Conservation (phyloP, 768 basidiomycete species). For the Saitozyma sp. region DNA sequence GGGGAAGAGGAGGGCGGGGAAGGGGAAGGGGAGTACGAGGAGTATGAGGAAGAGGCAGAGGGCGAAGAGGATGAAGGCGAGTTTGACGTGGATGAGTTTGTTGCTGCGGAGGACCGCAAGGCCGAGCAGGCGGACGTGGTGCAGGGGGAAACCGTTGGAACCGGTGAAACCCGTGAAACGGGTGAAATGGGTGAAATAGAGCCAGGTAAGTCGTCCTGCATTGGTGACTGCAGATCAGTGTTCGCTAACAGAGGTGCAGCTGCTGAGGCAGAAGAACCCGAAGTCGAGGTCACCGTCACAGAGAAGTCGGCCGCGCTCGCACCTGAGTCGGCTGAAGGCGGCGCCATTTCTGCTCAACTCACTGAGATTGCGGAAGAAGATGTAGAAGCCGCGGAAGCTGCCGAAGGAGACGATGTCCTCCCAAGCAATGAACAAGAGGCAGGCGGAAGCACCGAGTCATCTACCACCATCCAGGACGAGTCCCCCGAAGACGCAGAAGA, state of each 20-base stretch:
- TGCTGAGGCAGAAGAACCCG: not conserved
- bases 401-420: not conserved
- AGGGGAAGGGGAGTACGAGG: constrained; percentile 13
- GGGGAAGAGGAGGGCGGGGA: constrained; percentile 6
- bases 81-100: not conserved
- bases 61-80: constrained; percentile 1
- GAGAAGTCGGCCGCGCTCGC: constrained; percentile 2
- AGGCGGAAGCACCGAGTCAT: too few relatives aligned
- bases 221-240: not conserved
- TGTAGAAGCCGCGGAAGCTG: not conserved
- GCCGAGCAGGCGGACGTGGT: not conserved
- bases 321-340: not conserved
- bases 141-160: not conserved
- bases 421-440: not conserved
- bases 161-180: too few relatives aligned
- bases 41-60: constrained; percentile 8
- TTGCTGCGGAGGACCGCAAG: not conserved
- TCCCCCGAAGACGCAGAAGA: constrained; percentile 1
- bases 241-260: not conserved
- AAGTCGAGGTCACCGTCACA: not conserved
- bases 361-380: not conserved
- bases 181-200: too few relatives aligned
- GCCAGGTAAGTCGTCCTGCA: not conserved
- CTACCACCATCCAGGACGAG: not conserved
- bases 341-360: too few relatives aligned